Conservation (phyloP, 192 early-diverging fungal genomes). For the Umbelopsis sp. region DNA sequence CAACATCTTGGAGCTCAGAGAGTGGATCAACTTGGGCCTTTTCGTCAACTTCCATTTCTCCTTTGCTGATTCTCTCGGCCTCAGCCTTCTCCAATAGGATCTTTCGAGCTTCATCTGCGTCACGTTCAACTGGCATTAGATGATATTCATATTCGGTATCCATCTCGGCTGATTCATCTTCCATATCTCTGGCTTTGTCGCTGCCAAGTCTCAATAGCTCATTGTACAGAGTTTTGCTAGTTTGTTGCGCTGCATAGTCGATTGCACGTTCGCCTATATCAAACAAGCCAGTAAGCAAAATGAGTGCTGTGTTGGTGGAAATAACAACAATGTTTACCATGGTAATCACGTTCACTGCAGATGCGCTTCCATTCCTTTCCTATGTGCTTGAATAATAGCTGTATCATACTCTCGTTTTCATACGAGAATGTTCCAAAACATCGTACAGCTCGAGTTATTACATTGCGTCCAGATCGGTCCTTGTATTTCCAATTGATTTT, state of each 20-base stretch:
- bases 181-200: not conserved
- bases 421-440: conserved; percentile 18
- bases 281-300: not conserved
- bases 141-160: conserved; percentile 38
- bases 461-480: conserved; percentile 15
- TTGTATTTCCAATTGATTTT: conserved; percentile 8
- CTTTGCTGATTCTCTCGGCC: not conserved
- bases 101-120: conserved; percentile 29
- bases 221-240: conserved; percentile 5
- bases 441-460: not conserved
- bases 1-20: conserved; percentile 30
- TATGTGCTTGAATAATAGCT: not conserved
- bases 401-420: conserved; percentile 21
- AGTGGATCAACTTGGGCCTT: conserved; percentile 26
- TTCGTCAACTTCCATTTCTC: conserved; percentile 21
- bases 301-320: not conserved
- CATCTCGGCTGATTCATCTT: conserved; percentile 2
- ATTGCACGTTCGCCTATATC: conserved; percentile 17
- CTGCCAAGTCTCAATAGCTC: conserved; percentile 5
- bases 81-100: conserved; percentile 28
- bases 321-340: conserved; percentile 19
- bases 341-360: not conserved
- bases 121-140: conserved; percentile 38
- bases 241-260: conserved; percentile 12
- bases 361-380: not conserved